phyloP scores from a whole-genome alignment of 345 rosid genomes.

The Populus pruinosa region DNA sequence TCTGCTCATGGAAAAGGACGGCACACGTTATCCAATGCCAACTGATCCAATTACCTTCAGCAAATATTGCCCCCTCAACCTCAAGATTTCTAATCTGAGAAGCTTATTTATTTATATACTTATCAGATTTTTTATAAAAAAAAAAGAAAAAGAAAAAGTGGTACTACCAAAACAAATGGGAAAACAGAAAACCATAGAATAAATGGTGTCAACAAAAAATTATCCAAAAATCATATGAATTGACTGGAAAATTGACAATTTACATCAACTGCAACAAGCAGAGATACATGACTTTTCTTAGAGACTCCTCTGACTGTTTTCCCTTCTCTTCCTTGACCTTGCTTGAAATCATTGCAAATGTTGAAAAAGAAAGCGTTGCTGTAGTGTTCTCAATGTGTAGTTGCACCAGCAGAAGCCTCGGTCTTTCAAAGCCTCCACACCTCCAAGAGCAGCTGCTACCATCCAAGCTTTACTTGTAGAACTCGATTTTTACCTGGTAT shows the following conservation, averaged over 20 bases:
- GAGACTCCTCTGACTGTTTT: conserved; percentile 15
- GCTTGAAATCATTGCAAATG: conserved; percentile 2
- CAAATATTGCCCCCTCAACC: too few relatives aligned
- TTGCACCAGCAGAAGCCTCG: conserved; percentile 45
- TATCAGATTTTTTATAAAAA: too few relatives aligned
- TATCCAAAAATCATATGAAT: neutral
- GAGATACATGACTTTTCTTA: conserved; percentile 13
- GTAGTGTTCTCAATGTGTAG: conserved; percentile 9
- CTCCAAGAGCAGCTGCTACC: conserved; percentile 34
- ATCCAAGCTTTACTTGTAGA: conserved; percentile 35
- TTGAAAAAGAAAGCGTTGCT: conserved; percentile 17
- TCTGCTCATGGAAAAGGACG: too few relatives aligned
- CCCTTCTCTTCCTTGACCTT: conserved; percentile 9
- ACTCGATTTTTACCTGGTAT: conserved; percentile 13
- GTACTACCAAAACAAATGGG: neutral
- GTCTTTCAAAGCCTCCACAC: conserved; percentile 39
- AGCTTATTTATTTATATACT: too few relatives aligned
- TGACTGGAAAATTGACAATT: neutral
- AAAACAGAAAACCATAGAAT: neutral
- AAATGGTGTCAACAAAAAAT: neutral
- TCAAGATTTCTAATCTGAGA: too few relatives aligned
- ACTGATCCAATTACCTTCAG: too few relatives aligned
- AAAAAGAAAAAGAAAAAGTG: too few relatives aligned
- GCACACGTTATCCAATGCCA: too few relatives aligned
- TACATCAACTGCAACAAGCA: neutral